Evolutionary conservation across 1,139 yeast genomes (phyloP).

Genomic region (Geotrichum cucujoidarum): DNA sequence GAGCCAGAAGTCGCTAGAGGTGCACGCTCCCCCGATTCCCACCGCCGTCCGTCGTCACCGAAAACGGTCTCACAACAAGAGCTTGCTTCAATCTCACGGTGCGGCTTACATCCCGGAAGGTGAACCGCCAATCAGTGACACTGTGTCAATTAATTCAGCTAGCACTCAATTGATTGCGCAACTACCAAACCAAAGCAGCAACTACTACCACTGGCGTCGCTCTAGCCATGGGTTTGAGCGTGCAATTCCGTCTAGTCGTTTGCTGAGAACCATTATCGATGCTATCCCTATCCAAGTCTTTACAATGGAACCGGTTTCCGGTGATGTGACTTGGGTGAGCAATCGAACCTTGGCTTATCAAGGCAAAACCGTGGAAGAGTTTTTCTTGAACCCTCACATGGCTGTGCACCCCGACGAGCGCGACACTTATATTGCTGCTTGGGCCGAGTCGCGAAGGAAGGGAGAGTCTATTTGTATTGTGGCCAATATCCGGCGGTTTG

Average conservation of each 20-base stretch:
- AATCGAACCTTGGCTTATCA: slow-evolving; percentile 35
- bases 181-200: slow-evolving; percentile 4
- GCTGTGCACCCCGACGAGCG: slow-evolving; percentile 35
- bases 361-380: slow-evolving; percentile 35
- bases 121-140: neutral
- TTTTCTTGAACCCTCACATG: slow-evolving; percentile 26
- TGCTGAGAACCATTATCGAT: slow-evolving; percentile 35
- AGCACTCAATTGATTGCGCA: neutral
- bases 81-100: slow-evolving; percentile 25
- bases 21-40: neutral
- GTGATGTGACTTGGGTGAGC: slow-evolving; percentile 36
- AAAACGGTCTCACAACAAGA: slow-evolving; percentile 6
- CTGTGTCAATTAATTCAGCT: slow-evolving; percentile 1
- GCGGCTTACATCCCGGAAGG: slow-evolving; percentile 24
- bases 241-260: slow-evolving; percentile 26
- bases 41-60: slow-evolving; percentile 1
- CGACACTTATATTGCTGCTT: slow-evolving; percentile 26
- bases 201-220: slow-evolving; percentile 18
- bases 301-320: slow-evolving; percentile 34
- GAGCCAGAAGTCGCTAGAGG: slow-evolving; percentile 1
- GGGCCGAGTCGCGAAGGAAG: slow-evolving; percentile 31
- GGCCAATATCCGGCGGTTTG: slow-evolving; percentile 35
- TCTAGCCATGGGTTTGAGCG: slow-evolving; percentile 17
- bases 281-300: slow-evolving; percentile 38
- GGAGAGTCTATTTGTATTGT: slow-evolving; percentile 34